Evolutionary conservation across 306 rosid species (phyloP), one percentile per base, ranked within the genome.

Genomic region (Corylus avellana): DNA sequence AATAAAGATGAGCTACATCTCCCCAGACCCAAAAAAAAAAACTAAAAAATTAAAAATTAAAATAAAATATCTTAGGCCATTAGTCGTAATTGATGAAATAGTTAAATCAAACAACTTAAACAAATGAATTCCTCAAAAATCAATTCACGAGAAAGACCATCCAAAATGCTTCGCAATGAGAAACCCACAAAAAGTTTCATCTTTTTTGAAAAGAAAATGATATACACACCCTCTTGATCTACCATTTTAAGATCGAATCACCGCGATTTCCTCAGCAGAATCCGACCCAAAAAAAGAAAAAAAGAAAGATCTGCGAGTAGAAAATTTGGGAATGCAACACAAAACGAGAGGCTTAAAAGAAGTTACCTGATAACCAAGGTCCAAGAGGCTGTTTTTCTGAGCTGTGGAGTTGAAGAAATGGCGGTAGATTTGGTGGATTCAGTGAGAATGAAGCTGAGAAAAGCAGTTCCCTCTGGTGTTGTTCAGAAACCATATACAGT

Each of bases 391-490:
- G 37, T 54, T 76, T 37, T 48, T 61, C 74, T 11, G 80, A 68
- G 77, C 39, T 27, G 73, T 29, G 72, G 67, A 66, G 70, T 56
- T 54, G 79, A 46, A 79, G 82, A 22, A 73, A 70, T 77, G 83
- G 17, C 20, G 78, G 81, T 83, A 73, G 89, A 88, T 88, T 90
- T 85, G 90, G 82, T 51, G 80, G 89, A 86, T 67, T 80, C 49
- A 82, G 74, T 35, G 54, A 74, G 84, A 75, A 35, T 70, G 78
- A 77, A 79, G 80, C 68, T 50, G 84, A 42, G 44, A 82, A 87
- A 76, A 76, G 88, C 82, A 75, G 76, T 62, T 67, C 76, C 81
- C 67, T 67, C 16, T 69, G 84, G 69, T 61, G 12, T 48, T 48
- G 51, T 48, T 48, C 2, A 22, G 64, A 9, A 58, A 58, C 5